Percentiles rank a stretch among this genome's conserved stretches.
phyloP scores from a whole-genome alignment of 768 basidiomycete genomes.

The Trametes cingulata region DNA sequence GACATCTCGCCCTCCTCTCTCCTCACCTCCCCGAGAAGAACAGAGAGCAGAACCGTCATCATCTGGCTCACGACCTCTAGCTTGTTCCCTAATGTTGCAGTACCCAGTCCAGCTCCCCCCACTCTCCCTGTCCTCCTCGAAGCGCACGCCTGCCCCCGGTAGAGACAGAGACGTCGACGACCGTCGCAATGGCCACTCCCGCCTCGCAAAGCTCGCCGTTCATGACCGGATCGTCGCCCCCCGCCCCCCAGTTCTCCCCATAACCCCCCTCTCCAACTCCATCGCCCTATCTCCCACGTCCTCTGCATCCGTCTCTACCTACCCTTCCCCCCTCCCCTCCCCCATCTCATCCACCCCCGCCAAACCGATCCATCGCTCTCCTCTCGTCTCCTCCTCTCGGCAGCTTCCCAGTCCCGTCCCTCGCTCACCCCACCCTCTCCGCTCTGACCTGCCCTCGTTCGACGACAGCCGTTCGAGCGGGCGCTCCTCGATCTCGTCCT shows the following conservation, averaged over 20 bases:
- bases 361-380: conserved; percentile 27
- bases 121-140: conserved; percentile 36
- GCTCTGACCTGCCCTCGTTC: conserved; percentile 19
- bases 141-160: conserved; percentile 25
- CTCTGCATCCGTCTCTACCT: conserved; percentile 34
- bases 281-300: conserved; percentile 33
- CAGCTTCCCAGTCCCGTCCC: conserved; percentile 27
- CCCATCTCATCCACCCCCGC: conserved; percentile 28
- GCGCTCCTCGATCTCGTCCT: conserved; percentile 38
- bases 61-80: conserved; percentile 19
- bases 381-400: conserved; percentile 27
- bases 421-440: conserved; percentile 26
- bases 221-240: conserved; percentile 27
- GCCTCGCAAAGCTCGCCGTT: conserved; percentile 24
- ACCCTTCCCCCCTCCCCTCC: conserved; percentile 38
- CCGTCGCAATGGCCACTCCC: conserved; percentile 22
- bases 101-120: conserved; percentile 36
- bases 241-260: conserved; percentile 22
- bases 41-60: conserved; percentile 21
- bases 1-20: conserved; percentile 29
- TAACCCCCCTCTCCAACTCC: conserved; percentile 35
- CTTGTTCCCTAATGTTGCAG: conserved; percentile 37
- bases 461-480: conserved; percentile 24
- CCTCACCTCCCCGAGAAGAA: conserved; percentile 29
- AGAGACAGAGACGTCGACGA: conserved; percentile 22